phyloP scores from a whole-genome alignment of 225 moss, liverwort and hornwort genomes.

The Lunularia cruciata region DNA sequence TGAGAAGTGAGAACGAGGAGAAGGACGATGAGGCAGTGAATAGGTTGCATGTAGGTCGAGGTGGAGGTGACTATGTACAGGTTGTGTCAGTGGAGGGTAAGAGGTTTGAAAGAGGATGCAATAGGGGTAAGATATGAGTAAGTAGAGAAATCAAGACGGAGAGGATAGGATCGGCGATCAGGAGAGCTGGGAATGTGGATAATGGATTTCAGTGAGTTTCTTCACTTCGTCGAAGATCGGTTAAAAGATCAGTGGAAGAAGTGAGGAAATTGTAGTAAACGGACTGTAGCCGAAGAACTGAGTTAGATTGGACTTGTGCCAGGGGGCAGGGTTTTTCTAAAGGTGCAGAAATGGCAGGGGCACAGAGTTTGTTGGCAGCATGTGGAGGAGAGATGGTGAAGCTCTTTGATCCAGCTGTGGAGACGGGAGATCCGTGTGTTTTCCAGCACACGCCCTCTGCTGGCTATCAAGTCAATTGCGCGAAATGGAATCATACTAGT shows the following conservation, averaged over 20 bases:
- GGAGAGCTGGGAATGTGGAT: background rate
- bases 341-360: slow-evolving; percentile 38
- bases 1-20: too few relatives aligned
- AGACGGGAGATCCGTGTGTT: slow-evolving; percentile 88
- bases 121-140: background rate
- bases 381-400: slow-evolving; percentile 99
- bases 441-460: slow-evolving; percentile 89
- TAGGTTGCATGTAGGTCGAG: too few relatives aligned
- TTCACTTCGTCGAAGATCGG: background rate
- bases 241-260: background rate
- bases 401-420: slow-evolving; percentile 93
- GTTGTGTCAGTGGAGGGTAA: slow-evolving; percentile 1
- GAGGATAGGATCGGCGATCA: background rate
- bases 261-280: background rate
- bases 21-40: too few relatives aligned
- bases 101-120: background rate
- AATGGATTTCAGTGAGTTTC: background rate
- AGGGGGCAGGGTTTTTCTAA: slow-evolving; percentile 30
- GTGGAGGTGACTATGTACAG: background rate
- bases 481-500: slow-evolving; percentile 99
- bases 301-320: slow-evolving; percentile 43
- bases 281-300: background rate
- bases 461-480: slow-evolving; percentile 95
- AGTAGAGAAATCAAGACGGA: background rate
- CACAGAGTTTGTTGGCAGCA: slow-evolving; percentile 65